Evolutionary conservation across 345 rosid species (phyloP), one percentile per base, ranked within the genome.

Genomic region (Citrus australasica): DNA sequence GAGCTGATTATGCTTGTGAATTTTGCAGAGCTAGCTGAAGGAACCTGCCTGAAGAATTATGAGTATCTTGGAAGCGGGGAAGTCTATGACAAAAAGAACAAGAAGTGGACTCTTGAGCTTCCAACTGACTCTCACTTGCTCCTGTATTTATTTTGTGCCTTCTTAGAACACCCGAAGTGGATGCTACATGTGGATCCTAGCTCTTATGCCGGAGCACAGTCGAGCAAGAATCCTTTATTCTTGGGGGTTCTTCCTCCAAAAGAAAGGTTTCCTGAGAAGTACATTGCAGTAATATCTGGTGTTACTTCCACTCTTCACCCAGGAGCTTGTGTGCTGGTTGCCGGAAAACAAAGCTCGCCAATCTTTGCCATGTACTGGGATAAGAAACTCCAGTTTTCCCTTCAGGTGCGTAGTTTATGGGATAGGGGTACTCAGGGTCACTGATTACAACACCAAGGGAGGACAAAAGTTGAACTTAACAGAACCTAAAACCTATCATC

Each of bases 121-220:
- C 98, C 97, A 61, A 91, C 94, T 1, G 99, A 96, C 87, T 91
- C 99, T 30, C 97, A 92, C 84, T 83, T 96, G 82, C 97, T 94
- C 69, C 80, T 91, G 66, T 96, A 96, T 82, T 82, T 95, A 68
- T 95, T 96, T 83, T 94, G 98, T 83, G 99, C 97, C 37, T 96
- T 88, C 82, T 83, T 94, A 70, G 99, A 96, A 87, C 95, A 94
- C 73, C 99, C 98, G 9, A 93, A 92, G 83, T 96, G 99, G 99
- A 96, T 91, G 98, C 85, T 93, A 19, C 99, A 92, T 82, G 88
- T 95, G 64, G 99, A 95, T 86, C 97, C 98, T 16, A 79, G 92
- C 68, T 90, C 97, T 17, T 86, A 90, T 81, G 82, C 93, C 65
- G 99, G 95, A 75, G 90, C 91, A 27, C 97, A 94, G 70, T 88